Conservation (phyloP, 148 eudicot species). For the Hydrangea macrophylla region DNA sequence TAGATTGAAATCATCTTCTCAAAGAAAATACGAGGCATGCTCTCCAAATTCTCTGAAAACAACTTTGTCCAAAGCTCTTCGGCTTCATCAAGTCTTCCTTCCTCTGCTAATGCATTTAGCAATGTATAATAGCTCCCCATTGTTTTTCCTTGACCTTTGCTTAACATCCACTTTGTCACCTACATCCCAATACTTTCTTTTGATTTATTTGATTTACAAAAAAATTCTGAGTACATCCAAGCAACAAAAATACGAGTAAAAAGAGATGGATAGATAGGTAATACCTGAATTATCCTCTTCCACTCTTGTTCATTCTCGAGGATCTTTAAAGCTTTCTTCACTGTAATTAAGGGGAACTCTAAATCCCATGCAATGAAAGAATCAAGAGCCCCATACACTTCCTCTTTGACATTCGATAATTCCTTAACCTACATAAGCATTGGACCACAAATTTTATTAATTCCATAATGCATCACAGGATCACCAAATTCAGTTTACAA, state of each 20-base stretch:
- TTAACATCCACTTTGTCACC: slow-evolving; percentile 98
- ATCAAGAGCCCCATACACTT: slow-evolving; percentile 96
- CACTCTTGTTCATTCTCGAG: slow-evolving; percentile 72
- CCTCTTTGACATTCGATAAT: slow-evolving; percentile 94
- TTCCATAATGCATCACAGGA: not conserved
- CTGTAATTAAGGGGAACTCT: slow-evolving; percentile 84
- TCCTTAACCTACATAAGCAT: slow-evolving; percentile 55
- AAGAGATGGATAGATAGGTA: not conserved
- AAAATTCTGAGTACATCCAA: not conserved
- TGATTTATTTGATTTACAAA: slow-evolving; percentile 1
- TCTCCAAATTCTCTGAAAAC: slow-evolving; percentile 69
- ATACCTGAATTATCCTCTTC: slow-evolving; percentile 93
- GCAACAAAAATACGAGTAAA: not conserved
- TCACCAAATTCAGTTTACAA: not conserved
- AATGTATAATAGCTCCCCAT: slow-evolving; percentile 82
- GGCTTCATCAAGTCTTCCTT: slow-evolving; percentile 86
- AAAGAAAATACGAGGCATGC: slow-evolving; percentile 85
- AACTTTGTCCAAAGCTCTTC: slow-evolving; percentile 83
- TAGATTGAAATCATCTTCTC: slow-evolving; percentile 77
- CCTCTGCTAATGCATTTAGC: slow-evolving; percentile 81
- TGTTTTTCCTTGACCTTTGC: slow-evolving; percentile 97
- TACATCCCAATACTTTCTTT: slow-evolving; percentile 12
- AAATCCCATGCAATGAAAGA: slow-evolving; percentile 95
- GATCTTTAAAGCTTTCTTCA: slow-evolving; percentile 82
- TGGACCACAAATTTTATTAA: not conserved